Conservation (phyloP, 352 stramenopile species). For the Pythium vanterpoolii region DNA sequence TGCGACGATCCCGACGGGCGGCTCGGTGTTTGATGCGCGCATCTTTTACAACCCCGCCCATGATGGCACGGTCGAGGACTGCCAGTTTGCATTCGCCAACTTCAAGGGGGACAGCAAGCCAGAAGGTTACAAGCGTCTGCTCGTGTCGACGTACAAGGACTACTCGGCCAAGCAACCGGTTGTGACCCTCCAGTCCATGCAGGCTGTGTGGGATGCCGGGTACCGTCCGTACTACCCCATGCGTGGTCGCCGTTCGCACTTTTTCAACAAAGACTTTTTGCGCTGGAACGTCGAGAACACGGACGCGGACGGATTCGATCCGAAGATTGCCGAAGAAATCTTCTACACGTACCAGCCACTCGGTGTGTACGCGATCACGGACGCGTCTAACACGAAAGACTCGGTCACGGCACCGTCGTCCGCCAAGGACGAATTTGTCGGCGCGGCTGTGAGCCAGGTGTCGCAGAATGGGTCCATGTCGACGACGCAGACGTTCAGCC, state of each 20-base stretch:
- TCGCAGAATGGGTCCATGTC: slow-evolving; percentile 23
- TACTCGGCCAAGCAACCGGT: slow-evolving; percentile 39
- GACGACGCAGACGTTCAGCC: slow-evolving; percentile 20
- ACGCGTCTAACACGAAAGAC: slow-evolving; percentile 24
- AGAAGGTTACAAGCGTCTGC: slow-evolving; percentile 34
- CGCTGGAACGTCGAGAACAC: slow-evolving; percentile 42
- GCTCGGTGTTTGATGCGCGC: slow-evolving; percentile 62
- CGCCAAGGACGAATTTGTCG: slow-evolving; percentile 27
- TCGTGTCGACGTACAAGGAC: slow-evolving; percentile 41
- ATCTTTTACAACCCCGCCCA: slow-evolving; percentile 71
- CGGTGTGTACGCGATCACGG: slow-evolving; percentile 70
- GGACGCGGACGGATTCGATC: slow-evolving; percentile 42
- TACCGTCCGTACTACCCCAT: slow-evolving; percentile 90
- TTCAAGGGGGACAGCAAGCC: slow-evolving; percentile 43
- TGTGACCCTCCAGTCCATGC: slow-evolving; percentile 66
- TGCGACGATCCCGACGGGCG: slow-evolving; percentile 41
- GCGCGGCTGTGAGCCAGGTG: slow-evolving; percentile 15
- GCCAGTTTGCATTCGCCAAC: slow-evolving; percentile 83
- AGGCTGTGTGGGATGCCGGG: slow-evolving; percentile 37
- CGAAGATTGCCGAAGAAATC: slow-evolving; percentile 48
- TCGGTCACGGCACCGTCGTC: slow-evolving; percentile 20
- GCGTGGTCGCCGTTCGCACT: slow-evolving; percentile 69
- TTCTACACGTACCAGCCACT: slow-evolving; percentile 71
- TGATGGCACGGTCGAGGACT: slow-evolving; percentile 72
- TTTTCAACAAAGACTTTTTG: slow-evolving; percentile 89